These are phyloP conservation scores for Balamuthia mandrillaris DNA, from an alignment of 208 protist genomes.

Conservation along the genomic window DNA sequence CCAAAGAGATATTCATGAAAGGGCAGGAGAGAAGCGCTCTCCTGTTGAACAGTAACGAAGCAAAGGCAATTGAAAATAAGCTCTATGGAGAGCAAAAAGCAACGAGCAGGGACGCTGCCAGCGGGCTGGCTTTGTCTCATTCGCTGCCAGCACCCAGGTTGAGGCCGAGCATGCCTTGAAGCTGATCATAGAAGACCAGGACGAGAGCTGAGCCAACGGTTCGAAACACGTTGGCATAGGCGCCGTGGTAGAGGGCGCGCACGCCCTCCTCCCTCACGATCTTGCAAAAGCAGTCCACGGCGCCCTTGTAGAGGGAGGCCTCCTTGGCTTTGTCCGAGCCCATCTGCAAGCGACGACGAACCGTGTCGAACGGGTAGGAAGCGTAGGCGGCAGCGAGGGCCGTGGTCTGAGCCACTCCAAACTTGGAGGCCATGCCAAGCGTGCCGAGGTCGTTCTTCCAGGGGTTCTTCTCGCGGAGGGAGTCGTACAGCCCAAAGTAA, in stretches of 20 bases:
- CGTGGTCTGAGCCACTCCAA: conserved; percentile 65
- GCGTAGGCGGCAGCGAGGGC: conserved; percentile 71
- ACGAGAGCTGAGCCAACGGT: conserved; percentile 72
- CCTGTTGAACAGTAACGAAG: too few species aligned
- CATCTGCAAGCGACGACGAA: conserved; percentile 95
- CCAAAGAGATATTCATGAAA: too few species aligned
- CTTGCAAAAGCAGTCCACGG: conserved; percentile 66
- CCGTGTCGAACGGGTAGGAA: conserved; percentile 95
- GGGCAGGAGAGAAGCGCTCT: too few species aligned
- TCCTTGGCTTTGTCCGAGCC: conserved; percentile 59
- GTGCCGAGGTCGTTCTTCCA: conserved; percentile 44
- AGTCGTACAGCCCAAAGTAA: conserved; percentile 95
- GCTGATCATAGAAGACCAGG: conserved; percentile 77
- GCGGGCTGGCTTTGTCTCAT: too few species aligned
- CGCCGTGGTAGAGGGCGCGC: conserved; percentile 83
- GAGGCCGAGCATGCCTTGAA: too few species aligned
- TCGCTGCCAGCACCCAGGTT: too few species aligned
- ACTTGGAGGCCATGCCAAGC: conserved; percentile 41
- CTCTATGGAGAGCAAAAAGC: too few species aligned
- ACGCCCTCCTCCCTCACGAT: conserved; percentile 78
- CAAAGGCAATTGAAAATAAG: too few species aligned
- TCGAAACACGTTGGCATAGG: conserved; percentile 78
- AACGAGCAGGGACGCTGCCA: too few species aligned
- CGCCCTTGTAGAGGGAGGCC: conserved; percentile 67
- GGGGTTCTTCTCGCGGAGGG: conserved; percentile 58